Conservation (phyloP, 148 eudicot species). For the Simmondsia chinensis region DNA sequence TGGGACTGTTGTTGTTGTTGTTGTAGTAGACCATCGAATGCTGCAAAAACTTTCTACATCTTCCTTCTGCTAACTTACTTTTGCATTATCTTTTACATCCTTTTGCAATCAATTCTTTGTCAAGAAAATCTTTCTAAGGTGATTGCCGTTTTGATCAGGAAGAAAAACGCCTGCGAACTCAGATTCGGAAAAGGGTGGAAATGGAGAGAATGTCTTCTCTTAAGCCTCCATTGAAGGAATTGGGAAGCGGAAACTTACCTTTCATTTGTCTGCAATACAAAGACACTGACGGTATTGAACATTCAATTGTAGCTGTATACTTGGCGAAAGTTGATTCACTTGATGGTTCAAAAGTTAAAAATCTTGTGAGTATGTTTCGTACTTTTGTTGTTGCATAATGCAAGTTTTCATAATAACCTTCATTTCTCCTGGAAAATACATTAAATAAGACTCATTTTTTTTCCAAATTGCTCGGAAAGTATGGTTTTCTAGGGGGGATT, state of each 20-base stretch:
- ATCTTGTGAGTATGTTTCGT: constrained; percentile 41
- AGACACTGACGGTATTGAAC: constrained; percentile 63
- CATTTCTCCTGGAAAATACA: too few species aligned
- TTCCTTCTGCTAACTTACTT: too few species aligned
- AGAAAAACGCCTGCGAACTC: constrained; percentile 56
- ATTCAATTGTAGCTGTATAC: constrained; percentile 67
- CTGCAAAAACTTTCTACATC: too few species aligned
- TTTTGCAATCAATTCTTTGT: constrained; percentile 1
- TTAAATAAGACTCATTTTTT: too few species aligned
- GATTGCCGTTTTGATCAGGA: constrained; percentile 29
- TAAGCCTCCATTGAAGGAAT: constrained; percentile 51
- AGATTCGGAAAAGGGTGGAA: constrained; percentile 66
- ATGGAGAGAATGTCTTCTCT: constrained; percentile 65
- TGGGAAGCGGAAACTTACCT: constrained; percentile 60
- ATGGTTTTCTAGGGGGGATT: too few species aligned
- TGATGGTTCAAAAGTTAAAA: constrained; percentile 43
- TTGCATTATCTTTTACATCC: background rate
- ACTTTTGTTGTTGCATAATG: constrained; percentile 2
- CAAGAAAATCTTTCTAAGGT: background rate
- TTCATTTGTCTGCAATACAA: constrained; percentile 66
- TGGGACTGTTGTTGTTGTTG: too few species aligned
- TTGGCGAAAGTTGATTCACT: constrained; percentile 66
- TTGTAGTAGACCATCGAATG: too few species aligned
- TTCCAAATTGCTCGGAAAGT: too few species aligned
- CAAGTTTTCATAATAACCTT: background rate